Conservation (phyloP, 495 filamentous ascomycete species). For the Lasiosphaeriaceae sp. region DNA sequence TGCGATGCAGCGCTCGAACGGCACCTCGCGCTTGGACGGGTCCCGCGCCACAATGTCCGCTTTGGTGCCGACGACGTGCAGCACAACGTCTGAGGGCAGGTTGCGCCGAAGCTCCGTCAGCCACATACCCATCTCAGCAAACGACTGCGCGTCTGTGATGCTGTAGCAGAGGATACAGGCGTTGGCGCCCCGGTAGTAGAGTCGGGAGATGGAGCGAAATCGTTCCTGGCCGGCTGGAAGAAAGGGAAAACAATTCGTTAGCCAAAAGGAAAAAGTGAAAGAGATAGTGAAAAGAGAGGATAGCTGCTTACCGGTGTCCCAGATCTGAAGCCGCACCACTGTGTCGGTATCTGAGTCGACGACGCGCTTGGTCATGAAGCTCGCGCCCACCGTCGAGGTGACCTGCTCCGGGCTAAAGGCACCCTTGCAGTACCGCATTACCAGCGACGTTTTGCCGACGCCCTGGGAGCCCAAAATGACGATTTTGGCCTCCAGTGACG, state of each 20-base stretch:
- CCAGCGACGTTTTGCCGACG: slow-evolving; percentile 91
- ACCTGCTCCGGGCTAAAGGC: slow-evolving; percentile 67
- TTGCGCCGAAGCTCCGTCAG: slow-evolving; percentile 73
- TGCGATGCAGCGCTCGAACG: slow-evolving; percentile 89
- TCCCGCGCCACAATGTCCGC: slow-evolving; percentile 83
- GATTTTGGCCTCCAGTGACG: slow-evolving; percentile 86
- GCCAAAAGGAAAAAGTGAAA: not conserved
- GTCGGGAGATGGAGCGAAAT: slow-evolving; percentile 84
- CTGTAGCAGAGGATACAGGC: slow-evolving; percentile 93
- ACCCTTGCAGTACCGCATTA: slow-evolving; percentile 80
- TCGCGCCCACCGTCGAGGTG: slow-evolving; percentile 84
- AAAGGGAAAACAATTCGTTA: not conserved
- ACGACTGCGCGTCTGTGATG: slow-evolving; percentile 82
- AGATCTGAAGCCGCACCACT: slow-evolving; percentile 80
- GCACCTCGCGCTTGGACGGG: slow-evolving; percentile 70
- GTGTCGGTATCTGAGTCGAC: slow-evolving; percentile 78
- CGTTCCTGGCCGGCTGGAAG: slow-evolving; percentile 79
- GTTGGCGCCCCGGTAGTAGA: slow-evolving; percentile 95
- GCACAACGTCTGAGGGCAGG: slow-evolving; percentile 68
- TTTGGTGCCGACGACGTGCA: slow-evolving; percentile 96
- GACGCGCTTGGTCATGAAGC: slow-evolving; percentile 90
- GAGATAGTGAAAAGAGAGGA: not conserved
- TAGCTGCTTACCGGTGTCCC: slow-evolving; percentile 62
- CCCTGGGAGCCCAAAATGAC: slow-evolving; percentile 87
- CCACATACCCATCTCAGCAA: slow-evolving; percentile 93